Percentiles rank a stretch among this genome's conserved stretches.
Conservation (phyloP, 164 flowering plant genomes). For the Macadamia integrifolia region DNA sequence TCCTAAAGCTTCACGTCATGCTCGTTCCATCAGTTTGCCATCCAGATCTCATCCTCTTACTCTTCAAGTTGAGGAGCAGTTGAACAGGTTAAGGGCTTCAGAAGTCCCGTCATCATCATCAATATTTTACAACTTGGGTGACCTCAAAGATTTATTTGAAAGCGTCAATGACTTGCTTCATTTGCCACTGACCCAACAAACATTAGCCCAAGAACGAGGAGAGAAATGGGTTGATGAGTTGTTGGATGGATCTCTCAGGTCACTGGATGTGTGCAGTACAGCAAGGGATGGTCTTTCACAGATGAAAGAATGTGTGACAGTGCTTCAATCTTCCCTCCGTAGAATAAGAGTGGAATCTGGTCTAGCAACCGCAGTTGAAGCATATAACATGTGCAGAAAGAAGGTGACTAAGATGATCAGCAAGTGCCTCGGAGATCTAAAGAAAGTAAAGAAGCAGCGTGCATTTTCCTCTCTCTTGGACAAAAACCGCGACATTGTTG, state of each 20-base stretch:
- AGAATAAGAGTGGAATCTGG: constrained; percentile 13
- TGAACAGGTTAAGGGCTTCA: constrained; percentile 16
- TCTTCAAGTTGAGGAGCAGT: constrained; percentile 10
- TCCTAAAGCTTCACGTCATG: constrained; percentile 9
- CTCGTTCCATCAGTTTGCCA: constrained; percentile 29
- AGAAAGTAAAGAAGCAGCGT: constrained; percentile 16
- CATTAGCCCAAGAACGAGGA: constrained; percentile 22
- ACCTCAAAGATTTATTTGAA: constrained; percentile 35
- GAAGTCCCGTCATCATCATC: constrained; percentile 4
- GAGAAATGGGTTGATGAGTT: constrained; percentile 31
- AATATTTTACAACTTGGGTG: constrained; percentile 19
- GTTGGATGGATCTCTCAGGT: constrained; percentile 37
- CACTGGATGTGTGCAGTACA: constrained; percentile 39
- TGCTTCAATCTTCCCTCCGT: constrained; percentile 30
- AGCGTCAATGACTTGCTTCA: constrained; percentile 40
- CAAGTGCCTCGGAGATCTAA: constrained; percentile 32
- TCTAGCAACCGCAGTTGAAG: constrained; percentile 10
- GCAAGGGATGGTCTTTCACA: constrained; percentile 36
- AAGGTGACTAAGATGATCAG: constrained; percentile 40
- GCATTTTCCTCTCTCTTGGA: not conserved
- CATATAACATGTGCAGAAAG: constrained; percentile 23
- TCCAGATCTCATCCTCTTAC: constrained; percentile 18
- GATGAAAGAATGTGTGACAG: constrained; percentile 34
- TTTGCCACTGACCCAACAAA: constrained; percentile 23
- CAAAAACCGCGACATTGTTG: not conserved